Conservation (phyloP, 768 basidiomycete species). For the Phaffia tasmanica region DNA sequence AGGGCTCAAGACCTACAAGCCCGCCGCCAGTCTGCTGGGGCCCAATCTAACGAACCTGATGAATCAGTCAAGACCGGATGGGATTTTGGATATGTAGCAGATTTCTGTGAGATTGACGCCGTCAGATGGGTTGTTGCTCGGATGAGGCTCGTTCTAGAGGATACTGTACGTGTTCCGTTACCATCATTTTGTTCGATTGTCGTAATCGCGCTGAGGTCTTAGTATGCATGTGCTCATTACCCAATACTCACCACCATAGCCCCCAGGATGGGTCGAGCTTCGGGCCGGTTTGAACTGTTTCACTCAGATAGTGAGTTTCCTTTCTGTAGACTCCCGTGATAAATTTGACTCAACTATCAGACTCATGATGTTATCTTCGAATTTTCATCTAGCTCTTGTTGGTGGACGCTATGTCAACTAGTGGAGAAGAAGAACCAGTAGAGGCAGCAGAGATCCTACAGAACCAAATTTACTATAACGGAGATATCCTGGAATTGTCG, state of each 20-base stretch:
- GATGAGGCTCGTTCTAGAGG: slow-evolving; percentile 80
- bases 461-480: slow-evolving; percentile 87
- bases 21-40: slow-evolving; percentile 1
- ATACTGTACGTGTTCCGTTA: slow-evolving; percentile 53
- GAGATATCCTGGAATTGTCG: slow-evolving; percentile 80
- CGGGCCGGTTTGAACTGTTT: slow-evolving; percentile 90
- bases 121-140: slow-evolving; percentile 81
- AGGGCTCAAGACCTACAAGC: slow-evolving; percentile 37
- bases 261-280: slow-evolving; percentile 84
- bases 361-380: not conserved
- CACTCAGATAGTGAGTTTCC: slow-evolving; percentile 55
- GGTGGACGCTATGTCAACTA: slow-evolving; percentile 67
- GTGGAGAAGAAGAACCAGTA: slow-evolving; percentile 46
- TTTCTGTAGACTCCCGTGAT: not conserved
- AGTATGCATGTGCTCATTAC: not conserved
- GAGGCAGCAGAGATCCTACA: slow-evolving; percentile 74
- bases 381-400: slow-evolving; percentile 49
- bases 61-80: not conserved
- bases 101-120: slow-evolving; percentile 74
- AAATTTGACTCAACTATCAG: not conserved
- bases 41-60: slow-evolving; percentile 1
- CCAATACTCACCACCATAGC: slow-evolving; percentile 44
- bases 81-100: slow-evolving; percentile 34
- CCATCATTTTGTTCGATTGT: not conserved
- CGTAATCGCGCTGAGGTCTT: slow-evolving; percentile 14